Conservation (phyloP, 805 yeast genomes). For the Candida parachauliodes region DNA sequence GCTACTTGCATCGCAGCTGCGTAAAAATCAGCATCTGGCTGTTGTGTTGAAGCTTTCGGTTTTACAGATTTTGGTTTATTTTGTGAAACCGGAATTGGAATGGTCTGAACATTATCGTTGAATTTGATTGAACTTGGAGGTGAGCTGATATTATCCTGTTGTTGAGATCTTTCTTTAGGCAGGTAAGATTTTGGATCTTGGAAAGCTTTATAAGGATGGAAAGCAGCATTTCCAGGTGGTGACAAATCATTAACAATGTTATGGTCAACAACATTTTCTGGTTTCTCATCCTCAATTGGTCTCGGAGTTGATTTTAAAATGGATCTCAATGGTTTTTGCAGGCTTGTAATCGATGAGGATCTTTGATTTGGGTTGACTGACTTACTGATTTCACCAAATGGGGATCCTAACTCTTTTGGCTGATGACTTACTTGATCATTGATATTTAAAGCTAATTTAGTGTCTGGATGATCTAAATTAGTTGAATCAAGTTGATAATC, state of each 20-base stretch:
- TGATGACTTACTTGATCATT: constrained; percentile 1
- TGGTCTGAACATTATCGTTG: constrained; percentile 35
- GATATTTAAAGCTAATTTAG: constrained; percentile 4
- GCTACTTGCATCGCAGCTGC: constrained; percentile 55
- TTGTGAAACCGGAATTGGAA: constrained; percentile 21
- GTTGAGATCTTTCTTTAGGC: not conserved
- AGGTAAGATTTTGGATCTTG: constrained; percentile 4
- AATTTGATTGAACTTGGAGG: constrained; percentile 35
- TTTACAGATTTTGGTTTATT: constrained; percentile 3
- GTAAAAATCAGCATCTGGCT: constrained; percentile 51
- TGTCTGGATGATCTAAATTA: constrained; percentile 5
- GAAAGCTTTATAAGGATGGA: constrained; percentile 20
- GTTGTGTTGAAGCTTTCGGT: constrained; percentile 4
- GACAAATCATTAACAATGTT: constrained; percentile 1
- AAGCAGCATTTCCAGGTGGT: not conserved
- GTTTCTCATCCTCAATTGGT: constrained; percentile 11
- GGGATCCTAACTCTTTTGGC: constrained; percentile 8
- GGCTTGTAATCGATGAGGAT: constrained; percentile 6
- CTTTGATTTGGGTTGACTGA: not conserved
- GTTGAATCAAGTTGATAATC: constrained; percentile 33
- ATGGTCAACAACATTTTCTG: not conserved
- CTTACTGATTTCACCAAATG: not conserved
- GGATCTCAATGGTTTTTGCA: constrained; percentile 27
- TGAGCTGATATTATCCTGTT: constrained; percentile 14
- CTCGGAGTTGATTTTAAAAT: constrained; percentile 27